phyloP scores from a whole-genome alignment of 148 eudicot genomes.

The Dysphania ambrosioides region DNA sequence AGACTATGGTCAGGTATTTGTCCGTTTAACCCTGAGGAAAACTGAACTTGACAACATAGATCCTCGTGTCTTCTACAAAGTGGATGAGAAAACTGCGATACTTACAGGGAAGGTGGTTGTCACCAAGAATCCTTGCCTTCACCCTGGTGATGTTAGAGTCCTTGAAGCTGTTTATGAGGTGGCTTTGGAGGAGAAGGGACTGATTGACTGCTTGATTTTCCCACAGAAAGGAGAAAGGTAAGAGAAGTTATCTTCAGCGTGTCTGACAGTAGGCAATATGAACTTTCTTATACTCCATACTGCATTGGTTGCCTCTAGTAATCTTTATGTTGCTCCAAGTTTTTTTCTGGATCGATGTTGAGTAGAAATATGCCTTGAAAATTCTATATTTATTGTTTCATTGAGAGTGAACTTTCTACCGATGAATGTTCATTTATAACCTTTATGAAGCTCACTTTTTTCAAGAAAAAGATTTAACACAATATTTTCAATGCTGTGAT shows the following conservation, averaged over 20 bases:
- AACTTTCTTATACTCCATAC: background rate
- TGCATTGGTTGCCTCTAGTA: background rate
- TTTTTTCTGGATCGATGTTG: background rate
- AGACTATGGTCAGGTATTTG: constrained; percentile 84
- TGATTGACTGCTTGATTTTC: constrained; percentile 74
- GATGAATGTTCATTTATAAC: background rate
- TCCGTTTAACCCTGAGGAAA: constrained; percentile 60
- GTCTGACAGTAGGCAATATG: background rate
- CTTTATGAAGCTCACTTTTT: too few relatives aligned
- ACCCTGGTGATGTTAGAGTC: constrained; percentile 95
- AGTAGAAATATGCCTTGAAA: background rate
- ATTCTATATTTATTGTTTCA: background rate
- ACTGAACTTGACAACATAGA: constrained; percentile 47
- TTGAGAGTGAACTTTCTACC: background rate
- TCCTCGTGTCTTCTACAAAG: constrained; percentile 46
- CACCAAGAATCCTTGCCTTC: constrained; percentile 97
- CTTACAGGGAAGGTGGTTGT: constrained; percentile 77
- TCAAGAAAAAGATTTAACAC: background rate
- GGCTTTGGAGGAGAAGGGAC: constrained; percentile 55
- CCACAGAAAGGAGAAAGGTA: constrained; percentile 96
- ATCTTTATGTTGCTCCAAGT: background rate
- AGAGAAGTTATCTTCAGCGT: background rate
- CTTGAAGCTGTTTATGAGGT: constrained; percentile 83
- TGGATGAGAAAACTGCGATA: constrained; percentile 63
- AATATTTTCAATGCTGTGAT: background rate